phyloP scores from a whole-genome alignment of 768 basidiomycete species.

The Pisolithus albus region DNA sequence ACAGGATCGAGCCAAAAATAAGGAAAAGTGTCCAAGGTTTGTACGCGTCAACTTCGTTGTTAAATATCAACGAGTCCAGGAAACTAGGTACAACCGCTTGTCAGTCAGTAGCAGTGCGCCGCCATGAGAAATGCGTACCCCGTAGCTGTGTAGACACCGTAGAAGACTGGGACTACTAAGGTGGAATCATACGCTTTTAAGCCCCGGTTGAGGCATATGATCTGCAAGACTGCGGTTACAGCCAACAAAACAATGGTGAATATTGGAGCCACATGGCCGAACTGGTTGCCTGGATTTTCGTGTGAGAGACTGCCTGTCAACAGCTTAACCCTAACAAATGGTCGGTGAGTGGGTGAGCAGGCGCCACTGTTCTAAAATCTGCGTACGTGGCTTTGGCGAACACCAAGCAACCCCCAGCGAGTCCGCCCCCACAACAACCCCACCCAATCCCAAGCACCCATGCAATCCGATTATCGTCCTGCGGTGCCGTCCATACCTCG shows the following conservation, averaged over 20 bases:
- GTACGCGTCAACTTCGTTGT: slow-evolving; percentile 80
- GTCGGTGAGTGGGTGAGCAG: slow-evolving; percentile 4
- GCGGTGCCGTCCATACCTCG: slow-evolving; percentile 69
- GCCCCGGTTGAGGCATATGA: slow-evolving; percentile 85
- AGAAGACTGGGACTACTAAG: slow-evolving; percentile 90
- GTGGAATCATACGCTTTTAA: slow-evolving; percentile 88
- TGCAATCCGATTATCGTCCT: slow-evolving; percentile 78
- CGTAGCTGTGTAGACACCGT: slow-evolving; percentile 82
- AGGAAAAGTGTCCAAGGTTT: slow-evolving; percentile 83
- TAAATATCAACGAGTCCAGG: slow-evolving; percentile 69
- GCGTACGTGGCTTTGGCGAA: slow-evolving; percentile 52
- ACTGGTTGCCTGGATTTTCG: slow-evolving; percentile 79
- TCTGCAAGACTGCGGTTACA: slow-evolving; percentile 80
- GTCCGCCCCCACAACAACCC: slow-evolving; percentile 87
- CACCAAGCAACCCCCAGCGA: slow-evolving; percentile 85
- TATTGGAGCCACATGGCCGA: slow-evolving; percentile 74
- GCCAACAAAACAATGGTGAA: slow-evolving; percentile 59
- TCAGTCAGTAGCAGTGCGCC: slow-evolving; percentile 3
- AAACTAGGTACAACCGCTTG: slow-evolving; percentile 32
- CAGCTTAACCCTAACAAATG: slow-evolving; percentile 58
- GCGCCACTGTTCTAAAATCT: neutral
- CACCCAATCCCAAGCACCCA: slow-evolving; percentile 93
- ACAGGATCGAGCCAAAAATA: slow-evolving; percentile 77
- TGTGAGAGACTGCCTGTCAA: slow-evolving; percentile 72
- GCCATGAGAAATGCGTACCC: slow-evolving; percentile 43